Evolutionary conservation across 169 alveolate genomes (phyloP), one percentile per base, ranked within the genome.

Genomic region (Plasmodium billcollinsi): DNA sequence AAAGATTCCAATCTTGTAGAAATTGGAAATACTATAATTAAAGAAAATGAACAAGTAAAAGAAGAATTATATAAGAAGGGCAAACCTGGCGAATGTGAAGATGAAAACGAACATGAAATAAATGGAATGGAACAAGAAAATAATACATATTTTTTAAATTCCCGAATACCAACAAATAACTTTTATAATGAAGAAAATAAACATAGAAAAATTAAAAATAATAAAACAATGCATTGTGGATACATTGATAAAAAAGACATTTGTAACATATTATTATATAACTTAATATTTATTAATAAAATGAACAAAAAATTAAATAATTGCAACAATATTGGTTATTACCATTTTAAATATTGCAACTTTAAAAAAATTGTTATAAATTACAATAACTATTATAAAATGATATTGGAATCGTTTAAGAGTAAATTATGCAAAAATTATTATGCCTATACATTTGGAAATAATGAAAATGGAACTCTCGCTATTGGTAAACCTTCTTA

Each of bases 391-490:
- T 78, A 78, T 66, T 78, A 78, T 61, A 78, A 78, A 78, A 67
- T 78, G 49, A 66, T 78, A 66, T 65, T 78, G 21, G 76, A 78
- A 65, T 54, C 69, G 18, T 78, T 78, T 45, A 78, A 78, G 80
- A 66, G 33, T 33, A 78, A 78, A 50, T 52, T 78, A 45, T 66
- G 89, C 62, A 76, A 78, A 78, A 66, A 47, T 78, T 78, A 78
- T 45, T 78, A 78, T 78, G 89, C 89, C 15, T 78, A 66, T 24
- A 78, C 89, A 15, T 78, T 78, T 78, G 89, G 89, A 65, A 78
- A 78, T 65, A 78, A 78, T 58, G 89, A 78, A 66, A 66, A 78
- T 65, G 89, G 89, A 33, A 33, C 59, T 3, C 89, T 78, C 52
- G 89, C 80, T 65, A 78, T 78, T 59, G 89, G 89, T 15, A 78